A percentile compares a stretch with the other conserved stretches of the same genome.
Evolutionary conservation across 2,329 filamentous ascomycete species (phyloP).

Genomic region (Hypoxylon sp.): DNA sequence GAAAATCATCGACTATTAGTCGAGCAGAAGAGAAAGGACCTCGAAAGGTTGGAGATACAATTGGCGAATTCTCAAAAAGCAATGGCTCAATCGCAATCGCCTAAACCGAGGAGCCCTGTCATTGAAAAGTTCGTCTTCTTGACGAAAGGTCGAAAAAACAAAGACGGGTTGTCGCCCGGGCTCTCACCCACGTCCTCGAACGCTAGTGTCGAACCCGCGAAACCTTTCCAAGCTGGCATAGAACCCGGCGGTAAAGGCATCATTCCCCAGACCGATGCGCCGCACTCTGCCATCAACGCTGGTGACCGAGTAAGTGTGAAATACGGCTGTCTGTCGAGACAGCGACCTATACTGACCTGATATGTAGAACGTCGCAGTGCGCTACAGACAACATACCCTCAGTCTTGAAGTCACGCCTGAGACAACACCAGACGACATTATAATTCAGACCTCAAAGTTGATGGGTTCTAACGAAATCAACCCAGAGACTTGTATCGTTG

Average conservation of each 20-base stretch:
- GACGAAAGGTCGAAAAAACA: slow-evolving; percentile 60
- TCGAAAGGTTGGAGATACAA: slow-evolving; percentile 62
- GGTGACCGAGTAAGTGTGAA: slow-evolving; percentile 76
- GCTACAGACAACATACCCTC: slow-evolving; percentile 78
- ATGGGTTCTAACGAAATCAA: slow-evolving; percentile 74
- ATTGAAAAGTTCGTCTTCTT: slow-evolving; percentile 66
- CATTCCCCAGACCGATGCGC: slow-evolving; percentile 76
- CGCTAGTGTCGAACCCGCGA: slow-evolving; percentile 42
- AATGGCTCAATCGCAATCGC: slow-evolving; percentile 40
- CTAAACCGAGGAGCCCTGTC: slow-evolving; percentile 59
- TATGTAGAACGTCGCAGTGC: slow-evolving; percentile 76
- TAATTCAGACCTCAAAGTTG: slow-evolving; percentile 75
- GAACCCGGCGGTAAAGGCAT: slow-evolving; percentile 63
- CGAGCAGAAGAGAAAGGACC: slow-evolving; percentile 66
- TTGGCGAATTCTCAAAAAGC: slow-evolving; percentile 56
- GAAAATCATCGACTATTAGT: slow-evolving; percentile 65
- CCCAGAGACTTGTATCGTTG: slow-evolving; percentile 75
- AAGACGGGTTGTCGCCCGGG: slow-evolving; percentile 54
- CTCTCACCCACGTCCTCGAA: slow-evolving; percentile 55
- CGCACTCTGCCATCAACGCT: slow-evolving; percentile 84
- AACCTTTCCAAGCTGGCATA: slow-evolving; percentile 54
- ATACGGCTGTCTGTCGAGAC: slow-evolving; percentile 20
- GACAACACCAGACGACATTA: slow-evolving; percentile 81
- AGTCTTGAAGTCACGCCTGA: slow-evolving; percentile 79
- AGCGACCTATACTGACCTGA: slow-evolving; percentile 49